phyloP scores from a whole-genome alignment of 805 yeast species.

The Suhomyces tanzawaensis region DNA sequence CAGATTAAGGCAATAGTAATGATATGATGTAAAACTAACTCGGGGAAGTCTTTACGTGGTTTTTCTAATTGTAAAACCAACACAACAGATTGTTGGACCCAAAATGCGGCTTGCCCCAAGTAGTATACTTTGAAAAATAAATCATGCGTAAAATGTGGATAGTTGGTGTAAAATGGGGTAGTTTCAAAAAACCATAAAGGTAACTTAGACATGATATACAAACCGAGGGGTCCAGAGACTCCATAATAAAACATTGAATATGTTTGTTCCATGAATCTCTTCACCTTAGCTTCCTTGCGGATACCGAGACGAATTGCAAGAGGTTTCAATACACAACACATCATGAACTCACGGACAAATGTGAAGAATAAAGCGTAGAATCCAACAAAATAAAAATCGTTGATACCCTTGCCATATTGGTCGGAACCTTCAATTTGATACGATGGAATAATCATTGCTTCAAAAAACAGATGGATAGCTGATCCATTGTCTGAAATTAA shows the following conservation, averaged over 20 bases:
- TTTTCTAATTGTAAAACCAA: slow-evolving; percentile 82
- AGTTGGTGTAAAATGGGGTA: slow-evolving; percentile 68
- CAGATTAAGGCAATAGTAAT: slow-evolving; percentile 85
- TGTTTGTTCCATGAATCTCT: slow-evolving; percentile 90
- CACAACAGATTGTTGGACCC: slow-evolving; percentile 94
- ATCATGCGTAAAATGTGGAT: slow-evolving; percentile 80
- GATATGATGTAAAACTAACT: slow-evolving; percentile 88
- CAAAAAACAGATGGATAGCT: slow-evolving; percentile 53
- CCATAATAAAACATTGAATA: slow-evolving; percentile 83
- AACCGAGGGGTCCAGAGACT: slow-evolving; percentile 77
- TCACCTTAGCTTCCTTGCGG: slow-evolving; percentile 52
- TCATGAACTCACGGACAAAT: slow-evolving; percentile 82
- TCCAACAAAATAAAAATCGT: slow-evolving; percentile 76
- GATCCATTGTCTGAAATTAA: slow-evolving; percentile 57
- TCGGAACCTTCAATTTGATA: slow-evolving; percentile 61
- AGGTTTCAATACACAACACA: slow-evolving; percentile 80
- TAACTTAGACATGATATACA: slow-evolving; percentile 76
- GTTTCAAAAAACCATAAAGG: slow-evolving; percentile 93
- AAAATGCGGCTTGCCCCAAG: slow-evolving; percentile 90
- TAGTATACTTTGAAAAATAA: slow-evolving; percentile 75
- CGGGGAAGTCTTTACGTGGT: slow-evolving; percentile 91
- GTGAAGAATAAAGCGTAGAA: slow-evolving; percentile 86
- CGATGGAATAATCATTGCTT: slow-evolving; percentile 61
- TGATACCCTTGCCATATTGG: slow-evolving; percentile 82
- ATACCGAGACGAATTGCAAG: slow-evolving; percentile 57